Base-by-base conservation (phyloP, 192 early-diverging fungal genomes). In the Coemansia sp. region DNA sequence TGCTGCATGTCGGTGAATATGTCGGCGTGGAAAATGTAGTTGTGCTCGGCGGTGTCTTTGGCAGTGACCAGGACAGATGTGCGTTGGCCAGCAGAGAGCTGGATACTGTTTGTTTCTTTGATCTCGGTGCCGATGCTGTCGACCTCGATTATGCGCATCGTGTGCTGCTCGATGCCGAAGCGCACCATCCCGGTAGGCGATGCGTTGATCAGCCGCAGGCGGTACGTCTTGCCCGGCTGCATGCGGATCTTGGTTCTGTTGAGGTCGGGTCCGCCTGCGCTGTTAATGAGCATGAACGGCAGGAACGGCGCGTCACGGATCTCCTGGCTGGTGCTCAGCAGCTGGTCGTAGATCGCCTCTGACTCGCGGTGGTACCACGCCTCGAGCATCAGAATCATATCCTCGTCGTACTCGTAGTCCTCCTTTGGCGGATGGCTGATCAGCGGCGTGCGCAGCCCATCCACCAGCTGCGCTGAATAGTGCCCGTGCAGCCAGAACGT, bases 401-500 rank as follows among this genome's bases (percentile, higher is more conserved):
- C 93, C 48, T 86, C 86, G 63, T 93, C 93, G 62, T 91, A 91
- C 40, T 66, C 9, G 66, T 88, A 85, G 45, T 77, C 75, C 65
- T 85, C 66, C 37, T 62, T 51, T 18, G 78, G 81, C 52, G 87
- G 74, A 55, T 89, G 82, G 63, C 92, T 81, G 42, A 93, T 86
- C 30, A 95, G 48, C n/a, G 92, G 84, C 0, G 84, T 84, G 58
- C 89, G 88, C 61, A 93, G 73, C 45, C 93, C 93, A 59, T 95
- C 93, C 34, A 91, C 86, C 65, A 92, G 92, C 77, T 94, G 92
- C 12, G 77, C 86, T 61, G 59, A 68, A 58, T 63, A 84, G 72
- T 94, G 92, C 52, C 85, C 79, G 67, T 94, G 92, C 57, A 90
- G 85, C 94, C 94, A 95, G 77, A 84, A 94, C 8, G 91, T 93